Percentiles rank a stretch among this genome's conserved stretches.
Conservation (phyloP, 768 basidiomycete species). For the Macrolepiota fuliginosa region DNA sequence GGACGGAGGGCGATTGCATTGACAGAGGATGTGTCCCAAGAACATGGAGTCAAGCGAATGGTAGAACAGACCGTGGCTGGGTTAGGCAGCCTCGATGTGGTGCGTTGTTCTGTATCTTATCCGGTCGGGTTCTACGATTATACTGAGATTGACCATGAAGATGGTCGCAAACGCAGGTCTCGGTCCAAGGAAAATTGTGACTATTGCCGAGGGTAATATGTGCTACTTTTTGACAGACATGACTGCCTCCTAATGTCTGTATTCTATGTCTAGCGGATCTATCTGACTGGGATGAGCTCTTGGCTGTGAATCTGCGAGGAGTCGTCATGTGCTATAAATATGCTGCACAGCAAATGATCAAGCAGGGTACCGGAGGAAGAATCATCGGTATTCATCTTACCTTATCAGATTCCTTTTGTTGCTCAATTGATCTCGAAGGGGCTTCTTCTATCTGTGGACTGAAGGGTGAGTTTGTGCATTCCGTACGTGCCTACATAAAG, state of each 20-base stretch:
- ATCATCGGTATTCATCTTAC: slow-evolving; percentile 40
- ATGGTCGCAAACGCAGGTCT: slow-evolving; percentile 14
- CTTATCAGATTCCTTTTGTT: neutral
- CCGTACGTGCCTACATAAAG: neutral
- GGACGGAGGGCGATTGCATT: slow-evolving; percentile 22
- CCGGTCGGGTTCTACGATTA: too few relatives aligned
- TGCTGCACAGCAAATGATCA: slow-evolving; percentile 57
- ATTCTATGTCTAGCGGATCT: slow-evolving; percentile 24
- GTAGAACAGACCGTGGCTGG: slow-evolving; percentile 26
- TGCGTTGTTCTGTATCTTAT: slow-evolving; percentile 20
- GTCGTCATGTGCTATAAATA: slow-evolving; percentile 62
- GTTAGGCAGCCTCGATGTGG: slow-evolving; percentile 48
- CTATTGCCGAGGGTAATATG: slow-evolving; percentile 3
- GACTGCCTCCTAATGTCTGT: neutral
- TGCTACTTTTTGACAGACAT: too few relatives aligned
- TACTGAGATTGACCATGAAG: neutral
- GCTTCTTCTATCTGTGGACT: slow-evolving; percentile 30
- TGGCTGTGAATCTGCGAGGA: slow-evolving; percentile 55
- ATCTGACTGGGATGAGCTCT: slow-evolving; percentile 37
- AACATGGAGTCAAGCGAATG: slow-evolving; percentile 39
- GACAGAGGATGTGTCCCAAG: slow-evolving; percentile 38
- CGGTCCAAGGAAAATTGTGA: neutral
- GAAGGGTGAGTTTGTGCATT: slow-evolving; percentile 19
- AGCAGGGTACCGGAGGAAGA: slow-evolving; percentile 50
- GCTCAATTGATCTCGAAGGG: neutral